These are phyloP conservation scores for Penicillium fuscoglaucum DNA, from an alignment of 2,329 filamentous ascomycete species.

Conservation along the genomic window DNA sequence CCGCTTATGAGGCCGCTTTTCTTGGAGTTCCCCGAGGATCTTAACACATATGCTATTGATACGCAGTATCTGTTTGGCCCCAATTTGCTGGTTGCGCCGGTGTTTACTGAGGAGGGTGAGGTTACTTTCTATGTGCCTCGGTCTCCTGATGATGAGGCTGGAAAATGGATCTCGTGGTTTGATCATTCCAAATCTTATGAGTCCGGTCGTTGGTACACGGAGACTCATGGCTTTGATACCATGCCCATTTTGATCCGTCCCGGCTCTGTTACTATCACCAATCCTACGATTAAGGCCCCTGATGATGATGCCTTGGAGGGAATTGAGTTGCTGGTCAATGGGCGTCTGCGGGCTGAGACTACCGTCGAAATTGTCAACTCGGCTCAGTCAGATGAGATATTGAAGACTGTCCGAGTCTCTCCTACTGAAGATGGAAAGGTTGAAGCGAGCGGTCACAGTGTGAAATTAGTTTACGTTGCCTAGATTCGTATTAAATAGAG, in stretches of 20 bases:
- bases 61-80: slow-evolving; percentile 73
- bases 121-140: slow-evolving; percentile 64
- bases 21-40: slow-evolving; percentile 69
- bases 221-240: slow-evolving; percentile 60
- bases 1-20: slow-evolving; percentile 66
- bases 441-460: slow-evolving; percentile 19
- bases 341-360: slow-evolving; percentile 18
- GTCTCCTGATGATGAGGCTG: slow-evolving; percentile 53
- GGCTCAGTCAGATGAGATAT: slow-evolving; percentile 25
- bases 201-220: slow-evolving; percentile 56
- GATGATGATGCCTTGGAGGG: slow-evolving; percentile 32
- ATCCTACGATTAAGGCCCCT: slow-evolving; percentile 29
- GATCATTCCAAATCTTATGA: slow-evolving; percentile 46
- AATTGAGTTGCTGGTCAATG: slow-evolving; percentile 36
- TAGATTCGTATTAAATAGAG: slow-evolving; percentile 3
- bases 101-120: slow-evolving; percentile 63
- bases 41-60: slow-evolving; percentile 67
- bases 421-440: slow-evolving; percentile 16
- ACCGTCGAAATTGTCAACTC: slow-evolving; percentile 31
- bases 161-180: slow-evolving; percentile 50
- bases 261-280: slow-evolving; percentile 31
- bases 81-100: slow-evolving; percentile 62
- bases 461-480: slow-evolving; percentile 27
- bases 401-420: slow-evolving; percentile 26
- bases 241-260: slow-evolving; percentile 61